A percentile compares a stretch with the other conserved stretches of the same genome.
phyloP scores from a whole-genome alignment of 345 rosid species.

The Adansonia digitata region DNA sequence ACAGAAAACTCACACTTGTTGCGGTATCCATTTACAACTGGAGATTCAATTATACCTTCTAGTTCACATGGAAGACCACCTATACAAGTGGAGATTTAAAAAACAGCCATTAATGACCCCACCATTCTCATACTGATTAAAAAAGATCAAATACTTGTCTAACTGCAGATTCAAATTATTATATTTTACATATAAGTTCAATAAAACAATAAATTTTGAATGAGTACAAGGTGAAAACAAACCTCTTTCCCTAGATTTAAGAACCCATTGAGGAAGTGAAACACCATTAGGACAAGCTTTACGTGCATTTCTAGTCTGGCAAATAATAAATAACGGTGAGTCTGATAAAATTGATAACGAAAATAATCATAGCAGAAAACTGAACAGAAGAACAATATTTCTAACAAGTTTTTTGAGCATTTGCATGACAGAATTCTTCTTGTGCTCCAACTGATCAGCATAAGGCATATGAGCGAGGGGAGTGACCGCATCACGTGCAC shows the following conservation, averaged over 20 bases:
- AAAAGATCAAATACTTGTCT: not conserved
- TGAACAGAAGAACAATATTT: slow-evolving; percentile 1
- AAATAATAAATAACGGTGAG: slow-evolving; percentile 21
- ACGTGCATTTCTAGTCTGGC: slow-evolving; percentile 86
- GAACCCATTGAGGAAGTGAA: slow-evolving; percentile 84
- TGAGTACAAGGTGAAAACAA: slow-evolving; percentile 17
- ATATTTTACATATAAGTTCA: not conserved
- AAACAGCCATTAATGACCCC: not conserved
- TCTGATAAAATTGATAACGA: slow-evolving; percentile 3
- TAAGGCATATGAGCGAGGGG: slow-evolving; percentile 77
- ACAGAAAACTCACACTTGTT: slow-evolving; percentile 86
- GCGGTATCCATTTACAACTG: slow-evolving; percentile 77
- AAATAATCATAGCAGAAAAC: not conserved
- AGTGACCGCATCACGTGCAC: slow-evolving; percentile 81
- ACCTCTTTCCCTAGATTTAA: slow-evolving; percentile 86
- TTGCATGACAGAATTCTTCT: slow-evolving; percentile 54
- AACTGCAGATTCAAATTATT: slow-evolving; percentile 74
- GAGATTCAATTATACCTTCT: slow-evolving; percentile 82
- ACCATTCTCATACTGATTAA: not conserved
- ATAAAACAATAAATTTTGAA: not conserved
- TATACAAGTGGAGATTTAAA: slow-evolving; percentile 24
- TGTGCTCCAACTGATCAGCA: slow-evolving; percentile 61
- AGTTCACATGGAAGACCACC: slow-evolving; percentile 89
- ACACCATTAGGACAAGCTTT: slow-evolving; percentile 86
- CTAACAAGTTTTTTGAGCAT: slow-evolving; percentile 84